These are phyloP conservation scores for Patellifolia procumbens DNA, from an alignment of 179 eudicot species.

Conservation along the genomic window DNA sequence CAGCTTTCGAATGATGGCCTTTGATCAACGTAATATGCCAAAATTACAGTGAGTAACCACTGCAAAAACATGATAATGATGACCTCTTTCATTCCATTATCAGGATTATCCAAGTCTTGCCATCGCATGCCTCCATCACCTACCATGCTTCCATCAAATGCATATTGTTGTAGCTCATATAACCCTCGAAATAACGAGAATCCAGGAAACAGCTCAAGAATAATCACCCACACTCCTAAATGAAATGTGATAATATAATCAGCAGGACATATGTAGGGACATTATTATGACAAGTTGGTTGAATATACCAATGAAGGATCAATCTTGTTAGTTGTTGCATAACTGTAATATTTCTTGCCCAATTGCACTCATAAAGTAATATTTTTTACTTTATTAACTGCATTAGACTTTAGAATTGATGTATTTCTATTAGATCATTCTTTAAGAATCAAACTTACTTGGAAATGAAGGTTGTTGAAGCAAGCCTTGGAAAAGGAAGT, in stretches of 20 bases:
- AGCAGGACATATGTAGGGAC: not conserved
- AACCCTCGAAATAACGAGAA: conserved; percentile 70
- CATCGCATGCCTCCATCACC: conserved; percentile 62
- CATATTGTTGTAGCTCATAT: conserved; percentile 57
- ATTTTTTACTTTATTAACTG: no score
- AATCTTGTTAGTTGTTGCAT: not conserved
- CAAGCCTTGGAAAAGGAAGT: conserved; percentile 52
- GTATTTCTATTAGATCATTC: not conserved
- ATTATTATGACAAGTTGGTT: no score
- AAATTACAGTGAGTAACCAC: conserved; percentile 54
- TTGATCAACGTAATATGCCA: conserved; percentile 59
- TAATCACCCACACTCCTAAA: conserved; percentile 65
- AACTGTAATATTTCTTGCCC: no score
- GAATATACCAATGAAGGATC: not conserved
- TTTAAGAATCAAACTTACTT: conserved; percentile 46
- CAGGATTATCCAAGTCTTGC: conserved; percentile 54
- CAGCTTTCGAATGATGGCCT: conserved; percentile 54
- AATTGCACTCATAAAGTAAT: no score
- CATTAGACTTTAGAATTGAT: not conserved
- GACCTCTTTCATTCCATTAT: conserved; percentile 69
- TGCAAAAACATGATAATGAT: conserved; percentile 65
- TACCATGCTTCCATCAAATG: conserved; percentile 42
- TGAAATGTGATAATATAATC: conserved; percentile 1
- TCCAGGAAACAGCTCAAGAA: conserved; percentile 81
- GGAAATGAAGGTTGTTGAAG: conserved; percentile 63